Evolutionary conservation across 1,284 basidiomycete genomes (phyloP), one percentile per base, ranked within the genome.

Genomic region (Ceratobasidium sp.): DNA sequence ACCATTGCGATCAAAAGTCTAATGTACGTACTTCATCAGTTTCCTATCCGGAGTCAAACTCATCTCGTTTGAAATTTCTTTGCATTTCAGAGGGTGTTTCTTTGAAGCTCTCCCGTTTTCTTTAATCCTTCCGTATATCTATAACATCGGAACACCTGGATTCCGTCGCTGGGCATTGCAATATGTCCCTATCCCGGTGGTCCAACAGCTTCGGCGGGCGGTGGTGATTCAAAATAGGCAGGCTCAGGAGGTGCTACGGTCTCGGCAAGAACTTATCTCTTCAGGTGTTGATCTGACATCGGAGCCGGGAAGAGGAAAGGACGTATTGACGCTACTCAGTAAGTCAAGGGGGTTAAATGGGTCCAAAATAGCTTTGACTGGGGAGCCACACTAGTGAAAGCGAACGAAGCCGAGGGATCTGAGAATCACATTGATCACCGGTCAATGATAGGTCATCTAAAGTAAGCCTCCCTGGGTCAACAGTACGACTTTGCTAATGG

Each of bases 1-100:
- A 80, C 84, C 2, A 78, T 79, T 18, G 84, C 85, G 0, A 82
- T 87, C 72, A 84, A 83, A 72, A 82, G 83, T 54, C 75, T 88
- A 1, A 21, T 64, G 62, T 64, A 21, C n/a, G 62, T 35, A n/a
- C n/a, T 14, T 83, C 84, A 85, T 86, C 76, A 49, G 84, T 78
- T 18, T 13, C 6, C 52, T 18, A n/a, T n/a, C n/a, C n/a, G n/a
- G n/a, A n/a, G n/a, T n/a, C n/a, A n/a, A 13, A 18, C 28, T 32
- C 16, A 13, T 11, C 30, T 18, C 13, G 2, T 32, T 9, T 2
- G 9, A 5, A 52, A 7, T 26, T 21, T 4, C 21, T 26, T 21
- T 5, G 23, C 50, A 3, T 21, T 11, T 32, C 26, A 32, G 35
- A 11, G 35, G 35, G 11, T 38, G 35, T n/a, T 18, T 16, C 52